A percentile compares a stretch with the other conserved stretches of the same genome.
phyloP scores from a whole-genome alignment of 306 rosid genomes.

The Vigna trinervia region DNA sequence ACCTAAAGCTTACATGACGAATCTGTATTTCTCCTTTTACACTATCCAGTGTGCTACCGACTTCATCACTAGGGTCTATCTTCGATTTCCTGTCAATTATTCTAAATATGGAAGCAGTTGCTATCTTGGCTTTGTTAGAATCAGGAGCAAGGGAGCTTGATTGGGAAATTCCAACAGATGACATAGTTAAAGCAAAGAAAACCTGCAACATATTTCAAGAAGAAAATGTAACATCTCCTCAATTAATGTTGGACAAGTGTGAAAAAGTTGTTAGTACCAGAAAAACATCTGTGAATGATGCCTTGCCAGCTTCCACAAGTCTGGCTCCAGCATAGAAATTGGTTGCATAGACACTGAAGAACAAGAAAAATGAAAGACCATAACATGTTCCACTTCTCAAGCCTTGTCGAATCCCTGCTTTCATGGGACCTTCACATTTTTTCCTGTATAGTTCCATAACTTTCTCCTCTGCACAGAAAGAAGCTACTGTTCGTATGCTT shows the following conservation, averaged over 20 bases:
- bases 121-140: slow-evolving; percentile 65
- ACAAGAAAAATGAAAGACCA: slow-evolving; percentile 65
- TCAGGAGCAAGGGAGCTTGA: slow-evolving; percentile 68
- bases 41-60: slow-evolving; percentile 57
- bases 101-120: slow-evolving; percentile 69
- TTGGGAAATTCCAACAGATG: slow-evolving; percentile 71
- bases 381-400: slow-evolving; percentile 73
- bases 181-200: slow-evolving; percentile 77
- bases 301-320: slow-evolving; percentile 54
- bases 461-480: slow-evolving; percentile 84
- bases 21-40: slow-evolving; percentile 69
- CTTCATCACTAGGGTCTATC: slow-evolving; percentile 69
- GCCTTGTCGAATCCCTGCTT: slow-evolving; percentile 64
- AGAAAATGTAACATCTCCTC: not conserved
- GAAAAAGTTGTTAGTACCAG: slow-evolving; percentile 45
- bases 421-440: slow-evolving; percentile 77
- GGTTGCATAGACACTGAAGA: slow-evolving; percentile 62
- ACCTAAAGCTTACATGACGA: slow-evolving; percentile 68
- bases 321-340: slow-evolving; percentile 77
- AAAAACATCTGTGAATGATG: slow-evolving; percentile 65
- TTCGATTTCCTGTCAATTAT: slow-evolving; percentile 63
- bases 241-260: not conserved
- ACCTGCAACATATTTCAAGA: slow-evolving; percentile 55
- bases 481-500: slow-evolving; percentile 79
- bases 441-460: slow-evolving; percentile 73